Percentiles rank a stretch among this genome's conserved stretches.
Evolutionary conservation across 139 green algal genomes (phyloP).

Genomic region (Tetraselmis chui): DNA sequence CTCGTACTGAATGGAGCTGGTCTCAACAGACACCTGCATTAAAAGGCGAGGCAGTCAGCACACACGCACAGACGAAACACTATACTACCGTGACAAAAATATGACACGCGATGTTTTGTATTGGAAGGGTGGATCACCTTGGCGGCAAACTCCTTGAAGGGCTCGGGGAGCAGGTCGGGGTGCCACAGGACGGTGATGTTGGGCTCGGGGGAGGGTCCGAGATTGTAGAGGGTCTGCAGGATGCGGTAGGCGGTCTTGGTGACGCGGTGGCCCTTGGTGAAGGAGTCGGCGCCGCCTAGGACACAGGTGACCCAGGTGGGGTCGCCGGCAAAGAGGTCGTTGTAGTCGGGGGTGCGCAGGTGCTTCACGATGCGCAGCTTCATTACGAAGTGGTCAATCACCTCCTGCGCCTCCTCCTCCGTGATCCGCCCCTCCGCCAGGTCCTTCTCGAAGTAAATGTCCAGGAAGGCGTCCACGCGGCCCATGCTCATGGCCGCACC

Average conservation of each 20-base stretch:
- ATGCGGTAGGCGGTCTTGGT: conserved; percentile 65
- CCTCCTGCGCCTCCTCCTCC: conserved; percentile 48
- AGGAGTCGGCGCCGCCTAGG: conserved; percentile 44
- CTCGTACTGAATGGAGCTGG: conserved; percentile 62
- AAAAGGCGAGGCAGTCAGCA: no score
- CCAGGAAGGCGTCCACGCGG: conserved; percentile 72
- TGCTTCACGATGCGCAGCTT: conserved; percentile 50
- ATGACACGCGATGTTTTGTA: background rate
- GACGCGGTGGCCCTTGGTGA: conserved; percentile 43
- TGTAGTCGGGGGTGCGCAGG: conserved; percentile 72
- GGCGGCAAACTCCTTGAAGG: conserved; percentile 63
- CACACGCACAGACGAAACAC: background rate
- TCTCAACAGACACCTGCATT: no score
- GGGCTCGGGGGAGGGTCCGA: conserved; percentile 62
- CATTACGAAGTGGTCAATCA: conserved; percentile 65
- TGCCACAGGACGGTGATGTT: conserved; percentile 73
- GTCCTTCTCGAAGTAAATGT: conserved; percentile 61
- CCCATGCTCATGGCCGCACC: conserved; percentile 71
- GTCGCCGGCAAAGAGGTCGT: conserved; percentile 69
- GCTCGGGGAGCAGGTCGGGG: conserved; percentile 34
- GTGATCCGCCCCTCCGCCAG: conserved; percentile 34
- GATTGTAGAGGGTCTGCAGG: conserved; percentile 64
- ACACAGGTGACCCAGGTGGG: conserved; percentile 68
- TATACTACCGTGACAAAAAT: background rate
- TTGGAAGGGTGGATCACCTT: conserved; percentile 31